Evolutionary conservation across 352 stramenopile species (phyloP).

Genomic region (Phytophthora macrochlamydospora): DNA sequence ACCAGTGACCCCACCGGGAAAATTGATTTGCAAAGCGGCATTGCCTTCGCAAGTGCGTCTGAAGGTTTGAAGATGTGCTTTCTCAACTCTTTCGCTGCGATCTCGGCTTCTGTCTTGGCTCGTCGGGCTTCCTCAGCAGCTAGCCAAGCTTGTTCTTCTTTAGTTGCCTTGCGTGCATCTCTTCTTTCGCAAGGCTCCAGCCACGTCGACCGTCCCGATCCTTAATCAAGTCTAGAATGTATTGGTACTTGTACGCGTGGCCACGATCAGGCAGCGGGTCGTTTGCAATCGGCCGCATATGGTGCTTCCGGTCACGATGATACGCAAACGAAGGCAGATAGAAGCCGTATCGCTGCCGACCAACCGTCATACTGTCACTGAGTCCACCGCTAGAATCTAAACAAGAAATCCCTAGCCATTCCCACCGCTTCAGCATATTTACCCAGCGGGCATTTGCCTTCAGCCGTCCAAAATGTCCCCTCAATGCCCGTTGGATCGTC

Average conservation of each 20-base stretch:
- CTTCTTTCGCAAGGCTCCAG: conserved; percentile 60
- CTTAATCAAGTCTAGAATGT: conserved; percentile 70
- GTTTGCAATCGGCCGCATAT: conserved; percentile 57
- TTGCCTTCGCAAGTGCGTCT: conserved; percentile 18
- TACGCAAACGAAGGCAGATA: conserved; percentile 60
- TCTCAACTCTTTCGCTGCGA: conserved; percentile 27
- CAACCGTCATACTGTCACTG: conserved; percentile 61
- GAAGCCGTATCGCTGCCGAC: conserved; percentile 60
- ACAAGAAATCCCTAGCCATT: conserved; percentile 64
- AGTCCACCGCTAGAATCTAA: conserved; percentile 33
- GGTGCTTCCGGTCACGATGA: conserved; percentile 36
- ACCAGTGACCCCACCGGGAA: conserved; percentile 52
- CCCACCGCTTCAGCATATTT: conserved; percentile 73
- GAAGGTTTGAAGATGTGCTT: conserved; percentile 13
- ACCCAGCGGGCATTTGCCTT: conserved; percentile 64
- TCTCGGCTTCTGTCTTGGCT: conserved; percentile 24
- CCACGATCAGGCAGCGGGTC: conserved; percentile 45
- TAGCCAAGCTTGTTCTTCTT: conserved; percentile 26
- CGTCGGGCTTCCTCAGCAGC: conserved; percentile 17
- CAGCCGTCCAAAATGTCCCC: conserved; percentile 59
- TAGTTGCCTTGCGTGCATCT: conserved; percentile 21
- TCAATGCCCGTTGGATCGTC: conserved; percentile 58
- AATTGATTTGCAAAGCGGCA: conserved; percentile 41
- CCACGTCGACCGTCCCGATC: conserved; percentile 63
- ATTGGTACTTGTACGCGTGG: conserved; percentile 76